Base-by-base conservation (phyloP, 345 rosid genomes). In the Melaleuca quinquenervia region DNA sequence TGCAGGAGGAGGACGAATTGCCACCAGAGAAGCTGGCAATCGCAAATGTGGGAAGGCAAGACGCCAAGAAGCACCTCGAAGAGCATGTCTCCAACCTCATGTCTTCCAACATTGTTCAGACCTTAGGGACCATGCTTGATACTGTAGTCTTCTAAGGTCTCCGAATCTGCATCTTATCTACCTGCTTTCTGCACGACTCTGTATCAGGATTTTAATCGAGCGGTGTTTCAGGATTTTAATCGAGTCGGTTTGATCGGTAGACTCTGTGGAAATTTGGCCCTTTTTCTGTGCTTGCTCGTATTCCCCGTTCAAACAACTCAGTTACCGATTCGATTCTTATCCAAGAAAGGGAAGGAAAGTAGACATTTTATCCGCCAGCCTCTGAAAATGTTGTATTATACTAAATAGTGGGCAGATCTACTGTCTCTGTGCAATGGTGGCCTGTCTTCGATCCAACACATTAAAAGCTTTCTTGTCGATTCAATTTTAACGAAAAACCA, bases 41-140 rank as follows among this genome's bases (percentile, higher is more conserved):
- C 10, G 98, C 95, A 13, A 95, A 97, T 75, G 99, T 96, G 52
- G 99, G 99, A 87, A 93, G 99, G 90, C 99, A 97, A 90, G 99
- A 97, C 82, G 98, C 99, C 20, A 97, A 97, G 92, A 97, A 97
- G 92, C 99, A 97, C 90, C 95, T 97, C 44, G 99, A 96, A 90
- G 99, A 97, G 82, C 98, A 97, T 60, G 96, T 96, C 83, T 94
- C 99, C 36, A 94, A 97, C 91, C 84, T 97, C 88, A 97, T 97
- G 99, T 97, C 99, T n/a, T 94, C 99, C 82, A 97, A 97, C 94
- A 97, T 96, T 58, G 96, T 96, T 48, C 99, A 97, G 90, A 97
- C 99, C 62, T 88, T 97, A 86, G 99, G 99, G 80, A 96, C 99
- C 62, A 97, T 97, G 99, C 97, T 97, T 1, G 99, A 96, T 90